Evolutionary conservation across 192 early-diverging fungal genomes (phyloP), one percentile per base, ranked within the genome.

Genomic region (Entomortierella chlamydospora): DNA sequence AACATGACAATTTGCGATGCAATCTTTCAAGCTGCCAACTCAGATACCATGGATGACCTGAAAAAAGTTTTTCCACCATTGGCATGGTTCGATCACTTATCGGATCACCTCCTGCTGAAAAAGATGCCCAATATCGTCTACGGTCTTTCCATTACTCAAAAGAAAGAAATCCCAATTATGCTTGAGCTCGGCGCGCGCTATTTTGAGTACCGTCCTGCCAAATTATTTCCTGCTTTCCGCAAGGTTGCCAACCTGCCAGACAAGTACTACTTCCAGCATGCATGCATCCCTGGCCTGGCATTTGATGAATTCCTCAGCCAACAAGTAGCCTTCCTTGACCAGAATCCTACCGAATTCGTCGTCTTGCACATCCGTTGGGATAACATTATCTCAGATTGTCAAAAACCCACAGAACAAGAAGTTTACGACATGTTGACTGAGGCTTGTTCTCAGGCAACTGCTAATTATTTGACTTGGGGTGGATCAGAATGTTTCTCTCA

Each of bases 141-240:
- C 20, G 69, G 69, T 2, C 50, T 71, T 0, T 50, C 69, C 12
- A 71, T 71, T 39, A 71, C 69, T 9, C 69, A 71, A 56, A 71
- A 71, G 60, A 71, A 71, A 41, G 69, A 71, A 30, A 55, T 71
- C 33, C 60, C 69, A 1, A 17, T 71, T 20, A 71, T 71, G 69
- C 60, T 71, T n/a, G 60, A 15, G 4, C 53, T 71, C 15, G 69
- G 69, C 13, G 69, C 69, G 0, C 69, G 69, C 13, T 71, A 71
- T 29, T 71, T 71, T 30, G 69, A 71, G 29, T 71, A 56, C 53
- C 69, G 69, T 9, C 69, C 69, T 31, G 69, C 69, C 51, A 71
- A 71, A 42, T 45, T 71, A 12, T 28, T 71, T 0, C 53, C 69
- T 51, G 45, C 59, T 20, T 47, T 71, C 41, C 69, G 69, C 50